Percentiles rank a stretch among this genome's conserved stretches.
Evolutionary conservation across 306 rosid species (phyloP).

Genomic region (Citrullus colocynthis): DNA sequence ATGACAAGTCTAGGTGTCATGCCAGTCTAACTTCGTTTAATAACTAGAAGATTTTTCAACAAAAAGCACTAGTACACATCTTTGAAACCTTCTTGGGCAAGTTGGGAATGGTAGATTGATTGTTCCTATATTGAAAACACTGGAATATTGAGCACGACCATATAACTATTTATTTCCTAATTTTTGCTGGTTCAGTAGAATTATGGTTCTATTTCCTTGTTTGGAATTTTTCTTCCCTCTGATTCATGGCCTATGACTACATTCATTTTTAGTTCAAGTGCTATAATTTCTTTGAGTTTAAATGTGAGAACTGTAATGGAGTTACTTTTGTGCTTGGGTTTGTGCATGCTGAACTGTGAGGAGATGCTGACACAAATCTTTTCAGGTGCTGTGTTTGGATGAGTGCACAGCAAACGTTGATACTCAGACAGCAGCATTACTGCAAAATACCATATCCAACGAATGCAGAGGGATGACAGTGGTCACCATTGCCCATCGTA

Average conservation of each 20-base stretch:
- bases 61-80: background rate
- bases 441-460: constrained; percentile 60
- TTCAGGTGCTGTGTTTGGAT: constrained; percentile 90
- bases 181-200: background rate
- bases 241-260: background rate
- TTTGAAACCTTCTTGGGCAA: background rate
- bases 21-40: background rate
- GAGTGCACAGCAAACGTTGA: constrained; percentile 93
- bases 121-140: no score
- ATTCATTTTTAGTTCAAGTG: background rate
- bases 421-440: constrained; percentile 65
- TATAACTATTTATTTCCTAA: background rate
- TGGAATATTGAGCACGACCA: no score
- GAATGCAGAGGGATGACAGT: constrained; percentile 80
- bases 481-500: constrained; percentile 87
- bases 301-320: background rate
- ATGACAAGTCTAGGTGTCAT: no score
- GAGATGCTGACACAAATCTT: background rate
- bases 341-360: background rate
- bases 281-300: background rate
- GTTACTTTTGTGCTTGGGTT: background rate
- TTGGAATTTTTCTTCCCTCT: background rate
- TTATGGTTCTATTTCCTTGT: background rate
- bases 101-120: background rate
- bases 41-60: background rate